Evolutionary conservation across 805 yeast genomes (phyloP), one percentile per base, ranked within the genome.

Genomic region (Tetrapisispora nanseiensis): DNA sequence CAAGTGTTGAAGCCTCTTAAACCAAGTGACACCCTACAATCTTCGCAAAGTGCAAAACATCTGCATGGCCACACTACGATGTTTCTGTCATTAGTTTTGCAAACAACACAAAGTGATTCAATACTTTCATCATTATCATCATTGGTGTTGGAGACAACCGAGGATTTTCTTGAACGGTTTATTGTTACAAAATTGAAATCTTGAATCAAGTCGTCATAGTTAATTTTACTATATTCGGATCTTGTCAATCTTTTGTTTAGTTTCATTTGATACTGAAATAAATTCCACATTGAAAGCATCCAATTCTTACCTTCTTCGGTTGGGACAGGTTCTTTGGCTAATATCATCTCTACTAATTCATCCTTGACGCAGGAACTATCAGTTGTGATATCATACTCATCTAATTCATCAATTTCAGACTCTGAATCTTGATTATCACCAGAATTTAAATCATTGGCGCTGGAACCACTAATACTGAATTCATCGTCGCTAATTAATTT

Each of bases 31-130:
- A 79, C 66, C 15, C 97, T 71, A 56, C 97, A 89, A 21, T 75
- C 72, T 49, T 87, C 95, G 61, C 97, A 89, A 5, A 89, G 68
- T 0, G 95, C 87, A 43, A 89, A 75, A 60, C 97, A 89, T 51
- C 78, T 75, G 57, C 97, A 89, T 0, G 97, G 97, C 97, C 97
- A 89, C 3, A 90, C 67, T 8, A 89, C 78, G 33, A 89, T 75
- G 44, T 81, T 83, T 49, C 96, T 70, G 5, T 78, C 74, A 44
- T 81, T 76, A 5, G 72, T 69, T 51, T 82, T 90, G 58, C 97
- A 89, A 2, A 89, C 80, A 6, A 85, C 95, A 62, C 97, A 87
- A 6, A 68, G 66, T 6, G 75, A 49, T 19, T 67, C 58, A 3
- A 63, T 51, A 7, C 61, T 66, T 7, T 60, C 65, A 2, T 58